These are phyloP conservation scores for Kandelia obovata DNA, from an alignment of 345 rosid species.

Conservation along the genomic window DNA sequence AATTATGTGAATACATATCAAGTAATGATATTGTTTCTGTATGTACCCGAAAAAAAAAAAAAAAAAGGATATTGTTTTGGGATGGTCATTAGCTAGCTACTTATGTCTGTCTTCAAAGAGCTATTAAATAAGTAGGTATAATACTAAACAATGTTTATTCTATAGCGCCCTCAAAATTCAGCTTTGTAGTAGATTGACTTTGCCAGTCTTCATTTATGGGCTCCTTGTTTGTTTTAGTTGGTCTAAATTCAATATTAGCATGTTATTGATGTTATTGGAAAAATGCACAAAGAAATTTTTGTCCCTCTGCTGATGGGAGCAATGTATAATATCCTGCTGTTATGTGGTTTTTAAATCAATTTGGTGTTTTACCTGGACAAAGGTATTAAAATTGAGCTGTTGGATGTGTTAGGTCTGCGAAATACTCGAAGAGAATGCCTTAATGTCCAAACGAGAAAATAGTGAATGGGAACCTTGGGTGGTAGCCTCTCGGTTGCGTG, in stretches of 20 bases:
- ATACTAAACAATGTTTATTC: not conserved
- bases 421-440: slow-evolving; percentile 84
- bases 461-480: slow-evolving; percentile 72
- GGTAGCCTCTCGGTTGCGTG: slow-evolving; percentile 77
- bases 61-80: too few species aligned
- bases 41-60: too few species aligned
- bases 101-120: too few species aligned
- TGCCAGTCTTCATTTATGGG: not conserved
- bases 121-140: too few species aligned
- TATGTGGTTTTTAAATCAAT: not conserved
- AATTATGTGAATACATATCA: not conserved
- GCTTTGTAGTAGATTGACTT: not conserved
- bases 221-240: not conserved
- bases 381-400: not conserved
- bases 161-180: not conserved
- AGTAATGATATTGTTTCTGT: not conserved
- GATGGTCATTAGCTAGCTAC: too few species aligned
- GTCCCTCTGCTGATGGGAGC: not conserved
- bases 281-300: not conserved
- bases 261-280: not conserved
- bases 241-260: not conserved
- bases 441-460: slow-evolving; percentile 42
- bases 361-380: not conserved
- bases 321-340: not conserved
- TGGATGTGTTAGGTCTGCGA: slow-evolving; percentile 59